phyloP scores from a whole-genome alignment of 495 filamentous ascomycete species.

The Lineolata rhizophorae region DNA sequence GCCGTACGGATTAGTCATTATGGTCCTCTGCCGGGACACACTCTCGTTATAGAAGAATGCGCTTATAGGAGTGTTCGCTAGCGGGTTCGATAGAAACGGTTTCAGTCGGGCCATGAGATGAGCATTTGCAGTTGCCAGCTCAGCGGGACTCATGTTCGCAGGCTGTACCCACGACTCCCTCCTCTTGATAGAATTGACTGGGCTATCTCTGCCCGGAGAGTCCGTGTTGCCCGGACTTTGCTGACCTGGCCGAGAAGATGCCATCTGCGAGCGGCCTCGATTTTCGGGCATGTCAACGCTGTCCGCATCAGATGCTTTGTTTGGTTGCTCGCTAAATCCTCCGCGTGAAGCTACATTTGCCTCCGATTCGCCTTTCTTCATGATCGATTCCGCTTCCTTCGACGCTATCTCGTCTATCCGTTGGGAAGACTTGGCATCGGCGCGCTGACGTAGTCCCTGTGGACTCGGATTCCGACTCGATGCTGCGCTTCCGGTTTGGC shows the following conservation, averaged over 20 bases:
- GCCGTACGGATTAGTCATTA: conserved; percentile 62
- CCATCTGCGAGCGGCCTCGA: too few species aligned
- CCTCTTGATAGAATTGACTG: conserved; percentile 19
- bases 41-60: conserved; percentile 80
- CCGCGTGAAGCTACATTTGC: conserved; percentile 47
- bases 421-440: conserved; percentile 14
- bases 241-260: too few species aligned
- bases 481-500: conserved; percentile 13
- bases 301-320: conserved; percentile 7
- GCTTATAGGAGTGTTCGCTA: conserved; percentile 52
- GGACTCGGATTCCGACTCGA: conserved; percentile 17
- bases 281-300: conserved; percentile 14
- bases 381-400: conserved; percentile 50
- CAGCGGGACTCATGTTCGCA: conserved; percentile 38
- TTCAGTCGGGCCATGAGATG: conserved; percentile 69
- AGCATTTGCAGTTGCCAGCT: conserved; percentile 58
- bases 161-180: conserved; percentile 27
- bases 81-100: conserved; percentile 70
- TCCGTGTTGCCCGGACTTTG: neutral
- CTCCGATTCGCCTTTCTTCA: conserved; percentile 44
- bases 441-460: conserved; percentile 10
- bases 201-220: conserved; percentile 13
- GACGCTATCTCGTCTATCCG: conserved; percentile 46
- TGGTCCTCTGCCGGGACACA: conserved; percentile 53
- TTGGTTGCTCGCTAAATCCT: conserved; percentile 29